Percentiles rank a stretch among this genome's conserved stretches.
Evolutionary conservation across 2,329 filamentous ascomycete species (phyloP).

Genomic region (Claviceps digitariae): DNA sequence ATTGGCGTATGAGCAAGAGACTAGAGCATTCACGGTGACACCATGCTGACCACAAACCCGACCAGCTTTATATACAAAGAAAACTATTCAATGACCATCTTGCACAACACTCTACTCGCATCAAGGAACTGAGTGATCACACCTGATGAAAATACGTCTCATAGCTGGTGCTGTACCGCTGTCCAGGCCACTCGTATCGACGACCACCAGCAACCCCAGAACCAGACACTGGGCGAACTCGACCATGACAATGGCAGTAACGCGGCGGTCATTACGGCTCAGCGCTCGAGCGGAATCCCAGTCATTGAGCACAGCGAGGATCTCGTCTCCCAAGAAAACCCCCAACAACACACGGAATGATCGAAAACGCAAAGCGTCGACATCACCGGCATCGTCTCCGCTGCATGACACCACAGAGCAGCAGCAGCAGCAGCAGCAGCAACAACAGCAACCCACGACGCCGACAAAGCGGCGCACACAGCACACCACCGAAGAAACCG

Average conservation of each 20-base stretch:
- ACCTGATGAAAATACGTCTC: not conserved
- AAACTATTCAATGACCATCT: not conserved
- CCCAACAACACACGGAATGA: constrained; percentile 7
- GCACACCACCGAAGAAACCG: constrained; percentile 8
- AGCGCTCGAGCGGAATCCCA: constrained; percentile 15
- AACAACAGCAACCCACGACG: constrained; percentile 13
- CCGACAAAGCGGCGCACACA: constrained; percentile 19
- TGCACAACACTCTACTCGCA: not conserved
- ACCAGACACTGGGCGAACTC: not conserved
- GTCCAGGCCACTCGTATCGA: not conserved
- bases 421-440: constrained; percentile 6
- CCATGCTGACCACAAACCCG: not conserved
- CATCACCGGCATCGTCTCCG: constrained; percentile 3
- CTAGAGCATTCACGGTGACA: not conserved
- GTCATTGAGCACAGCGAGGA: not conserved
- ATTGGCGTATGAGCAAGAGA: not conserved
- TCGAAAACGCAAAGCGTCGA: constrained; percentile 22
- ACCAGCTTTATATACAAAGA: not conserved
- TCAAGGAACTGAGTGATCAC: not conserved
- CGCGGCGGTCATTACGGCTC: constrained; percentile 28
- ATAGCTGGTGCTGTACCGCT: not conserved
- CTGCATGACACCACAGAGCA: constrained; percentile 10
- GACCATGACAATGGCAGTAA: constrained; percentile 13
- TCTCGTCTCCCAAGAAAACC: not conserved
- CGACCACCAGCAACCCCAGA: not conserved